Percentiles rank a stretch among this genome's conserved stretches.
phyloP scores from a whole-genome alignment of 139 green algal species.

The Limnomonas spitsbergensis region DNA sequence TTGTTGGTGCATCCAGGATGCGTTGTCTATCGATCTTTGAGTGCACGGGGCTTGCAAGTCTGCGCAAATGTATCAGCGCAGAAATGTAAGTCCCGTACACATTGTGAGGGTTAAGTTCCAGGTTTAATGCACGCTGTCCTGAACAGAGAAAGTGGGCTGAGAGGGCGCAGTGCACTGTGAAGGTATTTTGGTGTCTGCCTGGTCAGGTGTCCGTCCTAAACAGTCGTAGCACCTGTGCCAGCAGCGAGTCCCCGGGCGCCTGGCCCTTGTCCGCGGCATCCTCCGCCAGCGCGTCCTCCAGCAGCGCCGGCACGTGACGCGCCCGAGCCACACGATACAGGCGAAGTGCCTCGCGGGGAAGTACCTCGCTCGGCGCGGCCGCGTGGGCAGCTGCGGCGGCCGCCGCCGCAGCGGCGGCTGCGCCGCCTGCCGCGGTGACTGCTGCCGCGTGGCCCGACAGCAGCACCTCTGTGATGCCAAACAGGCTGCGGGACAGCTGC shows the following conservation, averaged over 20 bases:
- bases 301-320: constrained; percentile 1
- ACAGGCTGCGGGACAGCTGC: constrained; percentile 26
- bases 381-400: background rate
- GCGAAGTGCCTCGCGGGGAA: background rate
- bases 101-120: too few relatives aligned
- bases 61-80: too few relatives aligned
- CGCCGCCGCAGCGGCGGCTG: background rate
- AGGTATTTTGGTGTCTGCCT: too few relatives aligned
- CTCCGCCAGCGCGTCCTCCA: constrained; percentile 26
- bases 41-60: too few relatives aligned
- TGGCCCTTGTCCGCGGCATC: background rate
- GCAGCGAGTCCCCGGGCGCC: background rate
- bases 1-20: too few relatives aligned
- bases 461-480: constrained; percentile 34
- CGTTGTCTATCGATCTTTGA: too few relatives aligned
- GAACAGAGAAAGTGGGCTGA: too few relatives aligned
- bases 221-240: background rate
- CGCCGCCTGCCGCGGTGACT: background rate
- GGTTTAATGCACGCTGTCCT: too few relatives aligned
- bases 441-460: constrained; percentile 18
- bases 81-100: too few relatives aligned
- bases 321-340: constrained; percentile 18
- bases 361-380: background rate
- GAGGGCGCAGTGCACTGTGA: too few relatives aligned
- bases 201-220: too few relatives aligned